These are phyloP conservation scores for Neofusicoccum ribis DNA, from an alignment of 2,329 filamentous ascomycete species.

Conservation along the genomic window DNA sequence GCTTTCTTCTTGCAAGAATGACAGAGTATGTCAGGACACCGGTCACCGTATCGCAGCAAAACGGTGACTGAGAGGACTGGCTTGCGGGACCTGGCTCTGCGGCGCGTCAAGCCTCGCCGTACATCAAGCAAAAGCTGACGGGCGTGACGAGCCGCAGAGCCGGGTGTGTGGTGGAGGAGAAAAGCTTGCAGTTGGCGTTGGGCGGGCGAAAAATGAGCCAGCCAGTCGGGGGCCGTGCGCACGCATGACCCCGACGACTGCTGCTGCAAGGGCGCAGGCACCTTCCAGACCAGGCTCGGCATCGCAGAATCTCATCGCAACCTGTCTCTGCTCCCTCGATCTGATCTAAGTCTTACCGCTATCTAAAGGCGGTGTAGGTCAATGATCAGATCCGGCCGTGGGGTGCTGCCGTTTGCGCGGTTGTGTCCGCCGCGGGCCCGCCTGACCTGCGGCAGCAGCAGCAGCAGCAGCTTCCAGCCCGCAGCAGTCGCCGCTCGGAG, in stretches of 20 bases:
- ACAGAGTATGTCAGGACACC: slow-evolving; percentile 14
- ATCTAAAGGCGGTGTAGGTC: slow-evolving; percentile 4
- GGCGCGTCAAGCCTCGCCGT: not conserved
- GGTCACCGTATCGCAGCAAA: slow-evolving; percentile 1
- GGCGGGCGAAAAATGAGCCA: slow-evolving; percentile 7
- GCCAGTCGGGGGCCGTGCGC: not conserved
- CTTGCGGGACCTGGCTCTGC: slow-evolving; percentile 26
- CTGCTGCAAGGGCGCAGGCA: slow-evolving; percentile 5
- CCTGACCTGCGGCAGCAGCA: slow-evolving; percentile 1
- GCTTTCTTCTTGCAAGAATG: slow-evolving; percentile 29
- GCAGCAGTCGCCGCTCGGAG: slow-evolving; percentile 15
- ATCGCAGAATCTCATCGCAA: not conserved
- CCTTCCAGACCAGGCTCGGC: not conserved
- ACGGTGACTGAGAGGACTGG: slow-evolving; percentile 36
- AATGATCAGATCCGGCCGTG: slow-evolving; percentile 16
- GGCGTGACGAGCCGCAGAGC: not conserved
- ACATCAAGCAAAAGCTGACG: not conserved
- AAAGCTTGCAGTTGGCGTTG: not conserved
- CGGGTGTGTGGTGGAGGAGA: not conserved
- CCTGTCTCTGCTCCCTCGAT: not conserved
- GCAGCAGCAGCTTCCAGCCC: not conserved
- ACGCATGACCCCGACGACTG: not conserved
- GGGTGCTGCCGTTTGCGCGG: slow-evolving; percentile 7
- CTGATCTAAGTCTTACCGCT: slow-evolving; percentile 16
- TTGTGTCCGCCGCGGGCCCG: slow-evolving; percentile 8